These are phyloP conservation scores for Corinectria fuckeliana DNA, from an alignment of 2,329 filamentous ascomycete genomes.

Conservation along the genomic window DNA sequence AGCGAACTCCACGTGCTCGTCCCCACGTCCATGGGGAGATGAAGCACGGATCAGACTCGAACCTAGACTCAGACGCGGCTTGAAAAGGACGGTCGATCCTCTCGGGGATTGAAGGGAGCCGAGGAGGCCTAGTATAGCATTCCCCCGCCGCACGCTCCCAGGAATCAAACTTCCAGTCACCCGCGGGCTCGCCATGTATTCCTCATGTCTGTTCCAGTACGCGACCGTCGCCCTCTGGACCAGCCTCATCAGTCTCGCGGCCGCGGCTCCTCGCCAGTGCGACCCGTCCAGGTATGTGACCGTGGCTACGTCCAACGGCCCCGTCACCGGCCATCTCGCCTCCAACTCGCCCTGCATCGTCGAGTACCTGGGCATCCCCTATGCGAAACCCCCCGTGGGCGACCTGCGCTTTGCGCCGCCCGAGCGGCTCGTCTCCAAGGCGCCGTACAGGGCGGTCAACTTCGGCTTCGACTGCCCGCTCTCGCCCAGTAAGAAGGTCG, in stretches of 20 bases:
- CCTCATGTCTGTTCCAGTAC: conserved; percentile 2
- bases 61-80: no score
- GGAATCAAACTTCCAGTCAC: neutral
- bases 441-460: conserved; percentile 12
- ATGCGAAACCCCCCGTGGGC: conserved; percentile 46
- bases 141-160: no score
- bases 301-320: conserved; percentile 43
- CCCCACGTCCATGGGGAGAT: neutral
- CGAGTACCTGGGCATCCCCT: conserved; percentile 50
- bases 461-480: conserved; percentile 32
- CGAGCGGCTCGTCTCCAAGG: conserved; percentile 28
- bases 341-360: conserved; percentile 40
- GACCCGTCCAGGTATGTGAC: conserved; percentile 26
- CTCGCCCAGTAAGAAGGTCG: conserved; percentile 21
- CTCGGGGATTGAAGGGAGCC: neutral
- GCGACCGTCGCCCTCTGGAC: conserved; percentile 17
- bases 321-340: conserved; percentile 42
- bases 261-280: conserved; percentile 20
- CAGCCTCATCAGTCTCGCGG: conserved; percentile 5
- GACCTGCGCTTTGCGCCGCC: conserved; percentile 47
- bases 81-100: neutral
- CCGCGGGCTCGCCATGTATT: conserved; percentile 13
- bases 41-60: neutral
- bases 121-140: neutral
- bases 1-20: neutral